These are phyloP conservation scores for Colletotrichum chlorophyti DNA, from an alignment of 2,329 filamentous ascomycete species.

Conservation along the genomic window DNA sequence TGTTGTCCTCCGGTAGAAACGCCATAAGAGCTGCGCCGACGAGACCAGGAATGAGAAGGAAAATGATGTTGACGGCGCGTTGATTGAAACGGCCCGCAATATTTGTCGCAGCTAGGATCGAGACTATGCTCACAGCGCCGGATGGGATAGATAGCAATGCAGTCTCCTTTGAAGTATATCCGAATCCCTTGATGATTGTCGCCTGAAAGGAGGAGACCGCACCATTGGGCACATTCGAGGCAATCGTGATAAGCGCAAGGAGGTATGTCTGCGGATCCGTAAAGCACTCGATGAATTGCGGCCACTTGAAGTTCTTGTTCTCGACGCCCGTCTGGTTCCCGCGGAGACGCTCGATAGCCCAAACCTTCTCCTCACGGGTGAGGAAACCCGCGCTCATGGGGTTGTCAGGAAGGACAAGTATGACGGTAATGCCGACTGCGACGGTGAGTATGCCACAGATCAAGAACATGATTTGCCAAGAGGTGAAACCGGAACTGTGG, in stretches of 20 bases:
- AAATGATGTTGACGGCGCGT: slow-evolving; percentile 57
- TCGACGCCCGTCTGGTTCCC: slow-evolving; percentile 81
- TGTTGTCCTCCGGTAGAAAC: slow-evolving; percentile 55
- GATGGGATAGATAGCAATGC: slow-evolving; percentile 73
- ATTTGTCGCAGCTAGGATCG: slow-evolving; percentile 65
- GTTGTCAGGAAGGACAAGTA: slow-evolving; percentile 62
- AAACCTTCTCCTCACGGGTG: slow-evolving; percentile 67
- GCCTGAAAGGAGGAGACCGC: slow-evolving; percentile 73
- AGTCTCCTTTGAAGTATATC: slow-evolving; percentile 63
- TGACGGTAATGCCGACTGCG: slow-evolving; percentile 61
- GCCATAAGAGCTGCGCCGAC: slow-evolving; percentile 62
- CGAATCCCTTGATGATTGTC: slow-evolving; percentile 67
- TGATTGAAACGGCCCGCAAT: slow-evolving; percentile 56
- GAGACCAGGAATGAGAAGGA: slow-evolving; percentile 37
- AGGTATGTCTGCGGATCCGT: slow-evolving; percentile 62
- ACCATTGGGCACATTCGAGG: slow-evolving; percentile 67
- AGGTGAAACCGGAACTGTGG: slow-evolving; percentile 34
- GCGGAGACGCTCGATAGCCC: slow-evolving; percentile 76
- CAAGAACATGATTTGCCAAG: slow-evolving; percentile 62
- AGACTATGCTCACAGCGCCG: slow-evolving; percentile 64
- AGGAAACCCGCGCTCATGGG: slow-evolving; percentile 61
- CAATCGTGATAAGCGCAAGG: slow-evolving; percentile 65
- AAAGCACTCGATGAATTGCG: slow-evolving; percentile 64
- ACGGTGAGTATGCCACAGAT: slow-evolving; percentile 69
- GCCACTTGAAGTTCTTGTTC: slow-evolving; percentile 71